Base-by-base conservation (phyloP, 257 asterid species). In the Fraxinus anomala region DNA sequence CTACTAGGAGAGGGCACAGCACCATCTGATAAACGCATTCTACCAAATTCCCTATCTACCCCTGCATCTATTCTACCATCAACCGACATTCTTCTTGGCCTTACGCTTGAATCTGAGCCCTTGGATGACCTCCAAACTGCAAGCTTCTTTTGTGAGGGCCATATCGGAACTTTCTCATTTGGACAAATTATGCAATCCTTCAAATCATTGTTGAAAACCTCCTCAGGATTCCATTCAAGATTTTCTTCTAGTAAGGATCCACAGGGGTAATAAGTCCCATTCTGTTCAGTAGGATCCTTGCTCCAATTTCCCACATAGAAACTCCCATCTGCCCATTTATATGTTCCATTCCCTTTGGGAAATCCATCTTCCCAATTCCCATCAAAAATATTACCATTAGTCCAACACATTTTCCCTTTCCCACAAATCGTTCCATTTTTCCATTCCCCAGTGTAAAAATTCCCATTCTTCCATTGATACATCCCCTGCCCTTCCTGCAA, bases 71-170 rank as follows among this genome's bases (percentile, higher is more conserved):
- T 56, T 75, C 97, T 85, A 63, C 93, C 93, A 73, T 92, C 97
- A 16, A 95, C 96, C 0, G 98, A 94, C 89, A 87, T 75, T 73
- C 97, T 88, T 74, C 97, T 84, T 0, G 84, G 88, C 80, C 90
- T 84, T 16, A 61, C 73, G 26, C 81, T 79, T 0, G 85, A 28
- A 9, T 89, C 92, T 0, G 79, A 77, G 1, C 82, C 85, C 44
- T 89, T 92, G 0, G 87, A 26, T 17, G 96, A 85, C 80, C 89
- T 90, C 92, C 93, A 89, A 21, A 87, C 86, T 0, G 98, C 97
- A 5, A 95, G 86, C 88, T 88, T 92, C 84, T 92, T 90, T 51
- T 95, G 94, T 0, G 99, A 91, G 5, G 99, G 99, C 91, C 92
- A 89, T 26, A 92, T 77, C 0, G 94, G 88, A 26, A 94, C 84